phyloP scores from a whole-genome alignment of 768 basidiomycete genomes.

The Mycena amicta region DNA sequence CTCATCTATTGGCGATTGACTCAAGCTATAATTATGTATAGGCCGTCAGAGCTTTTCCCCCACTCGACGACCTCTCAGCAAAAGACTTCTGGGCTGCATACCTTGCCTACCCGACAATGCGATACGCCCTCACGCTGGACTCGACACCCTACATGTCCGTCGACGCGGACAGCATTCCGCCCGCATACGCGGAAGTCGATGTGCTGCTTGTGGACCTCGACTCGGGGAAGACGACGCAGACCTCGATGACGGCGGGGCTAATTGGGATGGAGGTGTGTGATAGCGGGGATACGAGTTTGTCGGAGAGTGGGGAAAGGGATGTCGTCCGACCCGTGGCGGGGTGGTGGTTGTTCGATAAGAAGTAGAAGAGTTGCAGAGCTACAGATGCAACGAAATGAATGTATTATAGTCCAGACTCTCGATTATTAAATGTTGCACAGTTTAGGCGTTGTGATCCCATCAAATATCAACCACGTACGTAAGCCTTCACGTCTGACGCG shows the following conservation, averaged over 20 bases:
- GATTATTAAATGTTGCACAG: too few species aligned
- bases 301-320: neutral
- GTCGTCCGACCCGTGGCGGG: slow-evolving; percentile 1
- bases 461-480: too few species aligned
- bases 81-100: slow-evolving; percentile 4
- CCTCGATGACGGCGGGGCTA: slow-evolving; percentile 5
- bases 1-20: neutral
- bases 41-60: neutral
- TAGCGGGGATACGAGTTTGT: neutral
- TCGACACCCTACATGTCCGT: neutral
- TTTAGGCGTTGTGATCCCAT: too few species aligned
- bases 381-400: too few species aligned
- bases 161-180: neutral
- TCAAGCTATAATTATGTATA: neutral
- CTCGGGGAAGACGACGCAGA: neutral
- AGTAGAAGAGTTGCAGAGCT: too few species aligned
- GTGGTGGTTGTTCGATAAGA: slow-evolving; percentile 11
- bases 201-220: slow-evolving; percentile 1
- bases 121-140: slow-evolving; percentile 1
- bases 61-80: neutral
- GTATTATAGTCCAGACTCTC: too few species aligned
- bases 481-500: too few species aligned
- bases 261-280: slow-evolving; percentile 1
- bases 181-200: slow-evolving; percentile 1
- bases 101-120: too few species aligned